phyloP scores from a whole-genome alignment of 1,284 basidiomycete species.

The Malassezia furfur region DNA sequence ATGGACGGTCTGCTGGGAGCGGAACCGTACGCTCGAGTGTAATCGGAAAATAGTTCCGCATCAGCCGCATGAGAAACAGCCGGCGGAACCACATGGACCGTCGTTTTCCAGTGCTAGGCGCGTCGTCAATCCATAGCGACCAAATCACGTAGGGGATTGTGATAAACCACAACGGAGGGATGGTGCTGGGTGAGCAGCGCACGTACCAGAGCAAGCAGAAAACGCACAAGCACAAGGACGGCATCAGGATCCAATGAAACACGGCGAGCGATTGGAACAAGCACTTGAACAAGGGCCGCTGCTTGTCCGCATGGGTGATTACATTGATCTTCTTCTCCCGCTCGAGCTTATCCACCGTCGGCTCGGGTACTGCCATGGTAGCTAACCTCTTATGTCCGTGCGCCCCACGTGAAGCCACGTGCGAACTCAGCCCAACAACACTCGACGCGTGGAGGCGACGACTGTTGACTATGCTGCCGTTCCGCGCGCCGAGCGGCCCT shows the following conservation, averaged over 20 bases:
- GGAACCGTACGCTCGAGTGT: conserved; percentile 53
- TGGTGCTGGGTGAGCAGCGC: conserved; percentile 56
- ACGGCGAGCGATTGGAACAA: conserved; percentile 54
- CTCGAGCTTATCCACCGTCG: neutral
- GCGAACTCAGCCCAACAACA: neutral
- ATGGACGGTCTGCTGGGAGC: conserved; percentile 77
- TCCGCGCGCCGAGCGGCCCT: conserved; percentile 13
- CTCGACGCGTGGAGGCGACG: neutral
- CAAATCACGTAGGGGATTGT: conserved; percentile 73
- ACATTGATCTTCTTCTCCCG: neutral
- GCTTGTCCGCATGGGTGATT: neutral
- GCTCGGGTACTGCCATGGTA: neutral
- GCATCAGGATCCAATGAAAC: conserved; percentile 71
- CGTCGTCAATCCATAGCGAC: conserved; percentile 60
- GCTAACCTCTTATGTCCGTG: neutral
- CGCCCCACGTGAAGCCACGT: conserved; percentile 6
- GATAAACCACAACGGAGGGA: conserved; percentile 78
- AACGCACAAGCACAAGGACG: conserved; percentile 61
- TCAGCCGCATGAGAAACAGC: conserved; percentile 65
- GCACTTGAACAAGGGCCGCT: conserved; percentile 7
- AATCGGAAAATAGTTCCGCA: conserved; percentile 84
- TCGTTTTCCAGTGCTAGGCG: conserved; percentile 69
- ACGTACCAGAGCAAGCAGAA: conserved; percentile 74
- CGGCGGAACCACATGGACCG: conserved; percentile 68
- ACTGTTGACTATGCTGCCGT: conserved; percentile 13